Evolutionary conservation across 495 filamentous ascomycete genomes (phyloP), one percentile per base, ranked within the genome.

Genomic region (Aspergillus baeticus): DNA sequence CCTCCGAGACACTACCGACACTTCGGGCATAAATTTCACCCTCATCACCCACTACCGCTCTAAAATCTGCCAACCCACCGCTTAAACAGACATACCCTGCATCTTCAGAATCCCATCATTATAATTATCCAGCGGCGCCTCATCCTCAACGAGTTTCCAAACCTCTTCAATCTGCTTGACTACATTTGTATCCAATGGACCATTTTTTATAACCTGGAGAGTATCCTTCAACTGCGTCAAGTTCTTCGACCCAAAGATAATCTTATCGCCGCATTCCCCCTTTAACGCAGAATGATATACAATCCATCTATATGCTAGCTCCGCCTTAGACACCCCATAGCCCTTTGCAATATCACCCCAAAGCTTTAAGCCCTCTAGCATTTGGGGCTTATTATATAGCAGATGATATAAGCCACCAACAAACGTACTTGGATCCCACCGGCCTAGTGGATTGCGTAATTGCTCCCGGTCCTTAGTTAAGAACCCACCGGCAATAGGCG

Each of bases 271-370:
- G 23, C 57, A 17, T 20, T 77, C 76, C 0, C 63, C 69, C 1
- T 69, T 74, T 34, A 87, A 59, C 11, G 60, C 63, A 6, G 77
- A 81, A 55, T 87, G 72, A 58, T 80, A 81, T 18, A 71, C 65
- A 3, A 83, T 62, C 83, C 83, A 86, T 14, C 83, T 67, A 60
- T 81, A 77, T 13, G 80, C 79, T 29, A 86, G 63, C 42, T 79
- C 79, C 8, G 76, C 71, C 57, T 79, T 76, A 22, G 64, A 54
- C 10, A 77, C 55, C 0, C 80, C 80, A 15, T 65, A 67, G 15
- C 70, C 64, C 44, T 63, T 59, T 0, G 77, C 68, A 47, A 81
- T 78, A 1, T 57, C 44, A 13, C 65, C 73, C 80, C 80, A 85
- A 22, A 72, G 51, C 11, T 66, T 63, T 6, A 84, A 63, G 10